Base-by-base conservation (phyloP, 495 filamentous ascomycete genomes). In the Aspergillus panamensis region DNA sequence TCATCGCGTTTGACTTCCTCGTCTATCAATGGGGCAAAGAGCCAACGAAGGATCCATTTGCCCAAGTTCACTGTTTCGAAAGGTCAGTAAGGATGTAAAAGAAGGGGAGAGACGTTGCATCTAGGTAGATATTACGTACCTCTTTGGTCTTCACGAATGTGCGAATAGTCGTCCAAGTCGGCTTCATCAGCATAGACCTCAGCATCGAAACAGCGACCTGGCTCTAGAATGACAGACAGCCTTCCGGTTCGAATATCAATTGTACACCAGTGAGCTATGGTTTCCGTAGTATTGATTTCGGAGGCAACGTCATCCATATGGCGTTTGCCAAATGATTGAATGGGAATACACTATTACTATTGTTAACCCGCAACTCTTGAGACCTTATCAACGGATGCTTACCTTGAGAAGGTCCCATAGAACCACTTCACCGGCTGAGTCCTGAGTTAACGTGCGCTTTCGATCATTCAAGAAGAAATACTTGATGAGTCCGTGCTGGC, bases 171-270 rank as follows among this genome's bases (percentile, higher is more conserved):
- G 17, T 87, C 80, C 48, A 93, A 53, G 14, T 84, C 73, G 9
- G 91, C 73, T 66, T 97, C 91, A 67, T 97, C 94, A 1, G 92
- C 92, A 68, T 98, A 98, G 74, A 95, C 88, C 68, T 98, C 94
- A 37, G 92, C 95, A 71, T 97, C 95, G 64, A 98, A 98, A 68
- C 94, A 97, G 59, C 94, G 92, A 63, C 94, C 96, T 44, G 92
- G 90, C 63, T 97, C 94, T 17, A 98, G 71, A 12, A 96, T 87
- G 29, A 95, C 92, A 3, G 91, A 91, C 55, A 98, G 72, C 59
- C 88, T 87, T 40, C 94, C 94, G 5, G 94, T 97, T 54, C 92
- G 85, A 30, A 91, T 93, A 66, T 98, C 92, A 48, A 97, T 89
- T 12, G 87, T 86, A 67, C 93, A 97, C 94, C 94, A 98, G 57